Evolutionary conservation across 2,329 filamentous ascomycete species (phyloP), one percentile per base, ranked within the genome.

Genomic region (Harringtonia aguacate): DNA sequence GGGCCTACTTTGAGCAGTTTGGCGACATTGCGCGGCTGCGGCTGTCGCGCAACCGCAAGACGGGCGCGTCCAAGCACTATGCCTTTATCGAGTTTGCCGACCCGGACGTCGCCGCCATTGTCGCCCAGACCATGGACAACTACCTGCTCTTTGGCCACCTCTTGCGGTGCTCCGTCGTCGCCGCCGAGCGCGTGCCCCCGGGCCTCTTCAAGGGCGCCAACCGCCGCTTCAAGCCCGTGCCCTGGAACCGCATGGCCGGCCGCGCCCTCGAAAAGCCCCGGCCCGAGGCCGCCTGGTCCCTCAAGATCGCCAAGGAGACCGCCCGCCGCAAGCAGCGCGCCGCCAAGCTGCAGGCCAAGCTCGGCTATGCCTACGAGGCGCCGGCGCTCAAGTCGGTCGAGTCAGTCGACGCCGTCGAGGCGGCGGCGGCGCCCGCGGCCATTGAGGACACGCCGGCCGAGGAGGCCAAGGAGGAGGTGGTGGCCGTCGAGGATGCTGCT

Each of bases 71-170:
- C 61, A 94, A 92, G 70, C 92, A 97, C 70, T 94, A 84, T 58
- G 92, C 87, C 28, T 98, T 95, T 63, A 75, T 98, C 57, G 87
- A 98, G 65, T 98, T 98, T 58, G 68, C 72, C 29, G 81, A 87
- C 46, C 85, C 88, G 39, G 66, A 64, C 51, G 76, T 75, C n/a
- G 90, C 92, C 33, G 83, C 86, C 56, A 88, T 97, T 54, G 90
- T 94, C 27, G 83, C 86, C 40, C 86, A 88, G 67, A 95, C 92
- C 20, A 98, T 98, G 92, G 79, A 95, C 71, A 94, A 89, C 66
- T 98, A 98, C 65, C 78, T 97, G 33, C 75, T 98, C 58, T 97
- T 95, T 61, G 86, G 87, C 7, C 90, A 95, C 61, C 84, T 97
- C 49, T 72, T 98, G 54, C 90, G 94, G 64, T 90, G 89, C 64